phyloP scores from a whole-genome alignment of 176 grass and related monocot genomes.

The Paspalum notatum region DNA sequence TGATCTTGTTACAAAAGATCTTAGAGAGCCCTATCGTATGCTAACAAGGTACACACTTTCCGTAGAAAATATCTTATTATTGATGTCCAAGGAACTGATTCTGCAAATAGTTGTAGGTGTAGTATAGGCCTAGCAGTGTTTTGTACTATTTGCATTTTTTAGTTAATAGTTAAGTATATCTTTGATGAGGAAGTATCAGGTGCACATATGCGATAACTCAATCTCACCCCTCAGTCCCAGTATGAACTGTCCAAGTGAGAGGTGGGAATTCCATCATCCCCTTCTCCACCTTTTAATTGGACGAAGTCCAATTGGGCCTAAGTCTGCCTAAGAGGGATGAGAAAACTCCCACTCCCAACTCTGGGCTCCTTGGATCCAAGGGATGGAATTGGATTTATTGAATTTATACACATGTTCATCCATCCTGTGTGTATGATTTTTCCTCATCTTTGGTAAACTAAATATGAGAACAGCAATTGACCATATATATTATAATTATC shows the following conservation, averaged over 20 bases:
- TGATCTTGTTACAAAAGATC: constrained; percentile 99
- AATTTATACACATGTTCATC: not conserved
- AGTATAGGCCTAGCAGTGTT: not conserved
- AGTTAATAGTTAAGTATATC: not conserved
- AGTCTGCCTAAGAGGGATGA: constrained; percentile 1
- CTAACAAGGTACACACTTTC: constrained; percentile 70
- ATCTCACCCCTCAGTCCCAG: not conserved
- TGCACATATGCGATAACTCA: not conserved
- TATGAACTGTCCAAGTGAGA: not conserved
- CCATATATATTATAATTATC: not conserved
- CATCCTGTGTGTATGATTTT: not conserved
- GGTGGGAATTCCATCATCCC: not conserved
- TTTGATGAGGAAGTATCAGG: not conserved
- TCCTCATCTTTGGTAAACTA: not conserved
- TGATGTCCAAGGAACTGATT: constrained; percentile 2
- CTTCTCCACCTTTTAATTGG: not conserved
- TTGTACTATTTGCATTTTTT: not conserved
- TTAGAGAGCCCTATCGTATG: constrained; percentile 96
- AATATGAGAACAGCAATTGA: not conserved
- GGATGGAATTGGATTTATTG: not conserved
- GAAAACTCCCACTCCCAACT: not conserved
- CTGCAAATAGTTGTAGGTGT: not conserved
- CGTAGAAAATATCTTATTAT: constrained; percentile 14
- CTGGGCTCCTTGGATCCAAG: not conserved
- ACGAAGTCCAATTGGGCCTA: not conserved